Evolutionary conservation across 805 yeast genomes (phyloP).

Genomic region (Metschnikowia reukaufii): DNA sequence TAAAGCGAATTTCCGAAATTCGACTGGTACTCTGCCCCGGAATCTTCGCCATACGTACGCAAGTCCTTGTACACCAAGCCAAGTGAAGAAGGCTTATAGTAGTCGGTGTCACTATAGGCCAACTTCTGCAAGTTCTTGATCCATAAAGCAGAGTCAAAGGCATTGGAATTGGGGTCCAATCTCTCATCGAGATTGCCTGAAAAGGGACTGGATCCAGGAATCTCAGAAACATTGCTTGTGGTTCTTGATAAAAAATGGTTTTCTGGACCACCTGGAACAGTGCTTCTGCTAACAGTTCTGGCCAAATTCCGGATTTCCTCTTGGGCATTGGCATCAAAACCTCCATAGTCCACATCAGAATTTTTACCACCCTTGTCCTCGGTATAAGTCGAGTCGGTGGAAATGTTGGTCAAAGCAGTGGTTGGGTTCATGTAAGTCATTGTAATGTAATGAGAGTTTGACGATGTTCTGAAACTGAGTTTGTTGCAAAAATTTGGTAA

Average conservation of each 20-base stretch:
- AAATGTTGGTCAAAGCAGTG: not conserved
- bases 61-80: constrained; percentile 59
- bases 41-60: constrained; percentile 61
- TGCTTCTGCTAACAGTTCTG: constrained; percentile 27
- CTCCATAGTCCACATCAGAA: constrained; percentile 25
- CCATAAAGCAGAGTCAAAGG: constrained; percentile 62
- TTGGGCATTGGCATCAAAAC: constrained; percentile 36
- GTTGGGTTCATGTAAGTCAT: not conserved
- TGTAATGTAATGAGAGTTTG: not conserved
- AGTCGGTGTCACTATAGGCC: constrained; percentile 53
- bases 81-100: constrained; percentile 57
- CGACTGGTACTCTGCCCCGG: constrained; percentile 65
- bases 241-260: constrained; percentile 24
- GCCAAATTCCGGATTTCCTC: constrained; percentile 42
- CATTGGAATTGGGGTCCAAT: constrained; percentile 56
- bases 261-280: constrained; percentile 18
- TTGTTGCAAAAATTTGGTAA: not conserved
- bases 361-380: not conserved
- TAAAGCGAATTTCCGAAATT: constrained; percentile 46
- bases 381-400: not conserved
- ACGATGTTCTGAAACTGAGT: not conserved
- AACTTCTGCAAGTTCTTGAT: constrained; percentile 60
- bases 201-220: constrained; percentile 16
- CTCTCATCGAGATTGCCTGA: constrained; percentile 6
- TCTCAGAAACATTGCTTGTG: constrained; percentile 41